Conservation (phyloP, 108 stramenopile genomes). For the Schizochytrium sp. region DNA sequence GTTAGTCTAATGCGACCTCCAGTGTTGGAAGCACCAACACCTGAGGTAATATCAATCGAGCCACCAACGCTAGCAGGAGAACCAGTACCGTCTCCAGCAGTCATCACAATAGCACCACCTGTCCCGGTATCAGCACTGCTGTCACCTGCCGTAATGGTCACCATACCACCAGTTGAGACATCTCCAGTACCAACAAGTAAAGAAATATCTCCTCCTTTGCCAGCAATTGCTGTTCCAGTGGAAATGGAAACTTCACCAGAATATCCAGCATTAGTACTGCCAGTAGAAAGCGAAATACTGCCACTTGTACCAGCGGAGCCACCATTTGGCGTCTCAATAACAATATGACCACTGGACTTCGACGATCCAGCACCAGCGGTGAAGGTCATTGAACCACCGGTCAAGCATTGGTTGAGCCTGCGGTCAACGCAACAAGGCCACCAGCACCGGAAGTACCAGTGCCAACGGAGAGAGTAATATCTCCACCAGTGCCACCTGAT, state of each 20-base stretch:
- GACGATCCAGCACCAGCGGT: slow-evolving; percentile 66
- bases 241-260: slow-evolving; percentile 66
- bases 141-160: no score
- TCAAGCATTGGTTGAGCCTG: slow-evolving; percentile 51
- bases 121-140: no score
- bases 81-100: no score
- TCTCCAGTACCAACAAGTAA: slow-evolving; percentile 69
- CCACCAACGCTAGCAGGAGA: no score
- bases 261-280: slow-evolving; percentile 64
- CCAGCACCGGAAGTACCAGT: slow-evolving; percentile 66
- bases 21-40: no score
- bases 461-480: slow-evolving; percentile 68
- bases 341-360: slow-evolving; percentile 66
- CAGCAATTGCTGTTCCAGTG: slow-evolving; percentile 67
- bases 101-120: no score
- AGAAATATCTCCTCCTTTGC: slow-evolving; percentile 69
- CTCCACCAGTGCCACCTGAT: slow-evolving; percentile 67
- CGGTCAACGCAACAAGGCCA: slow-evolving; percentile 60
- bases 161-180: no score
- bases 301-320: slow-evolving; percentile 68
- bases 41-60: no score
- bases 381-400: slow-evolving; percentile 68
- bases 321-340: slow-evolving; percentile 66
- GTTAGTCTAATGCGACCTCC: no score
- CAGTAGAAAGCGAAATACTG: slow-evolving; percentile 65